Base-by-base conservation (phyloP, 2,329 filamentous ascomycete genomes). In the Aaosphaeria arxii region DNA sequence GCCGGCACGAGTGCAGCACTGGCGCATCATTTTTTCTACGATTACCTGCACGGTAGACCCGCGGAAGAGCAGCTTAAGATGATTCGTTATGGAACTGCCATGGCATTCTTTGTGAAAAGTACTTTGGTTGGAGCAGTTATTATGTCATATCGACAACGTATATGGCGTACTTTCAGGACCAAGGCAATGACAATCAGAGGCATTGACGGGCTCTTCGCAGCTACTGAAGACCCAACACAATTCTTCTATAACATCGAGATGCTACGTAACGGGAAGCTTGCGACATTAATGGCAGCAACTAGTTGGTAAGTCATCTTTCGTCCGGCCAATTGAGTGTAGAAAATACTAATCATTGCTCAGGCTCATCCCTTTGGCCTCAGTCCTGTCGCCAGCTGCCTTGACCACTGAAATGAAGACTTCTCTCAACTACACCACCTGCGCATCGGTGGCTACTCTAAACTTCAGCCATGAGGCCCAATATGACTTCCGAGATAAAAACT, bases 91-190 rank as follows among this genome's bases (percentile, higher is more conserved):
- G 69, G 69, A 6, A 71, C 66, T 6, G 67, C 67, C 1, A 43
- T 71, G 48, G 67, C 67, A 4, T 71, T 69, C 46, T 71, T 70
- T 32, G 62, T 65, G 1, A 71, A 70, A 49, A 63, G 63, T 32
- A 68, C 61, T 29, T 55, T 71, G 39, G 67, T 70, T 6, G 66
- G 64, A 5, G 54, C 56, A 3, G 60, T 65, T 7, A 55, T 71
- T 17, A 52, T 71, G 36, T 65, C 64, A 47, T 71, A 71, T 43
- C 55, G 66, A 32, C 69, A 71, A 44, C 50, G 67, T 30, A 70
- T 71, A 52, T 71, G 69, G 69, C 59, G 64, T 38, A 70, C 69
- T 0, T 64, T 71, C 46, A 55, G 67, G 38, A 55, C 47, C 6
- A 67, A 65, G 42, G 66, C 67, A 1, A 63, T 71, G 65, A 71